A percentile compares a stretch with the other conserved stretches of the same genome.
These are phyloP conservation scores for Oehlia diaphana DNA, from an alignment of 192 early-diverging fungal genomes.

Conservation along the genomic window DNA sequence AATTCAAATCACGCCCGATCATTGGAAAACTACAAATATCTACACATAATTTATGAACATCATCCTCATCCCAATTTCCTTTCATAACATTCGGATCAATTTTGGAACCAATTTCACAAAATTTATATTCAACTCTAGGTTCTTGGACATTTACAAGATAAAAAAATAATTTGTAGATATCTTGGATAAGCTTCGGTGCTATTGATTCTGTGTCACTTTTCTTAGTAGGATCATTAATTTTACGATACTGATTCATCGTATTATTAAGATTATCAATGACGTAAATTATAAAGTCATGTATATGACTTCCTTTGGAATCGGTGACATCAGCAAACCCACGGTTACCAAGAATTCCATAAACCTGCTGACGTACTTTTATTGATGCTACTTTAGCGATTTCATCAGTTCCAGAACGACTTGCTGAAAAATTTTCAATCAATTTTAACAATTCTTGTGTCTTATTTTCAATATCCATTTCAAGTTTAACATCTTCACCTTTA, in stretches of 20 bases:
- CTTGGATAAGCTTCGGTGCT: neutral
- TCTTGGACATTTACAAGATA: constrained; percentile 6
- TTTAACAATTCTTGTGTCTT: neutral
- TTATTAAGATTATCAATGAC: neutral
- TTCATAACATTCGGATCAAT: neutral
- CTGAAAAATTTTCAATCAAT: neutral
- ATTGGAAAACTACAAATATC: neutral
- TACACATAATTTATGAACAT: neutral
- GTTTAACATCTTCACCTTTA: neutral
- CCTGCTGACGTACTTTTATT: constrained; percentile 4
- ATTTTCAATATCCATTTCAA: neutral
- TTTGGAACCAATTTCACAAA: neutral
- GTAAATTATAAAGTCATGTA: neutral
- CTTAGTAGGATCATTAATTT: neutral
- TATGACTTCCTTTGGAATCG: neutral
- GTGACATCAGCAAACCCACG: neutral
- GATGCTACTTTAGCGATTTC: neutral
- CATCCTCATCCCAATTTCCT: neutral
- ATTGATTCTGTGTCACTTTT: neutral
- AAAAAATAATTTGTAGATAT: neutral
- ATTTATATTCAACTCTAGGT: neutral
- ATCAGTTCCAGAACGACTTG: neutral
- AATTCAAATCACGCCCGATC: neutral
- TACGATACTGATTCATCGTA: neutral
- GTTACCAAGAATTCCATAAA: constrained; percentile 17